Evolutionary conservation across 2,329 filamentous ascomycete species (phyloP).

Genomic region (Trichoderma sp.): DNA sequence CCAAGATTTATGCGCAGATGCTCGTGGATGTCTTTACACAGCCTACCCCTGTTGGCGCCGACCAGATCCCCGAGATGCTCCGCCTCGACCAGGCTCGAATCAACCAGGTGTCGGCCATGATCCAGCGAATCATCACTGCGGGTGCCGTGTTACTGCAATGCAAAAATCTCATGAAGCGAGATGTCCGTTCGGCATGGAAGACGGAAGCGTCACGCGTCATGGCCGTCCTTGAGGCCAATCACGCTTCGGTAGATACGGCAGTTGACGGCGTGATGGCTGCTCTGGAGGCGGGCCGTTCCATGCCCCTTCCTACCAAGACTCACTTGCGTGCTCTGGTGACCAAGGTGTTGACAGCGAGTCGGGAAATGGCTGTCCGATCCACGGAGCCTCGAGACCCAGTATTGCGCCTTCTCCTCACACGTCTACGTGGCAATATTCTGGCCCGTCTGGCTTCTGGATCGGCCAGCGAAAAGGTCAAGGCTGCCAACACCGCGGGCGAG

Average conservation of each 20-base stretch:
- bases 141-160: constrained; percentile 77
- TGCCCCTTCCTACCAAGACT: constrained; percentile 64
- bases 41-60: constrained; percentile 56
- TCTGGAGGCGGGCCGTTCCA: constrained; percentile 64
- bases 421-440: constrained; percentile 69
- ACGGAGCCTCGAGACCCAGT: constrained; percentile 58
- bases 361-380: constrained; percentile 48
- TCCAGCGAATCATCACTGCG: constrained; percentile 67
- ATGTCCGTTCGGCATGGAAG: constrained; percentile 78
- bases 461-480: constrained; percentile 70
- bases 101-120: constrained; percentile 43
- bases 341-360: constrained; percentile 57
- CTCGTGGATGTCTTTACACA: constrained; percentile 76
- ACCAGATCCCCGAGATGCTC: constrained; percentile 73
- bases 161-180: constrained; percentile 82
- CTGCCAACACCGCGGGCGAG: constrained; percentile 69
- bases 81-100: constrained; percentile 69
- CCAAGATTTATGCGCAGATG: constrained; percentile 76
- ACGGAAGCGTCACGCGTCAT: constrained; percentile 73
- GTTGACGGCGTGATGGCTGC: constrained; percentile 66
- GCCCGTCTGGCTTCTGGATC: constrained; percentile 66
- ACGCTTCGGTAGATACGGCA: constrained; percentile 55
- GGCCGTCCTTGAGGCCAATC: constrained; percentile 64
- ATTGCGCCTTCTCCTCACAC: constrained; percentile 68
- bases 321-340: constrained; percentile 62